phyloP scores from a whole-genome alignment of 225 moss, liverwort and hornwort species.

The Bryum argenteum region DNA sequence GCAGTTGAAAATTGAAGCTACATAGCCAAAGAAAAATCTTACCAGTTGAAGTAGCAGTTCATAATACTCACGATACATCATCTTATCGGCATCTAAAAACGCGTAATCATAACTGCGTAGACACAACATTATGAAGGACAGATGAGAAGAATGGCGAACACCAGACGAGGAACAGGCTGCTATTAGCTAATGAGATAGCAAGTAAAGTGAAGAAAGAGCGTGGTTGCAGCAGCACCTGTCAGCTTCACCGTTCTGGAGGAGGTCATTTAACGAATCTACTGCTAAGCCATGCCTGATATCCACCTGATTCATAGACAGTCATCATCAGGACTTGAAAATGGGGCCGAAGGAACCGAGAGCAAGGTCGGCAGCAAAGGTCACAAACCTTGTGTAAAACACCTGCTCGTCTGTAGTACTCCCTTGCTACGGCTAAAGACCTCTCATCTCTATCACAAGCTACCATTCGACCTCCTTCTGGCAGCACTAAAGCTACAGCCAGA shows the following conservation, averaged over 20 bases:
- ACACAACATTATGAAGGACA: conserved; percentile 14
- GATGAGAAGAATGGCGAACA: background rate
- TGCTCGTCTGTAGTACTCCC: conserved; percentile 76
- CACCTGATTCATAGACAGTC: conserved; percentile 55
- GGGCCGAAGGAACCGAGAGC: background rate
- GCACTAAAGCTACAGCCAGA: conserved; percentile 89
- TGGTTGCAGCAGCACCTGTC: conserved; percentile 63
- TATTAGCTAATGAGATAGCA: background rate
- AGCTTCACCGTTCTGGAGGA: conserved; percentile 74
- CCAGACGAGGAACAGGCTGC: background rate
- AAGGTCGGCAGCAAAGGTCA: conserved; percentile 12
- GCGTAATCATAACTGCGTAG: conserved; percentile 82
- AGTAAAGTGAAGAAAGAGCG: background rate
- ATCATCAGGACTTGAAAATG: conserved; percentile 22
- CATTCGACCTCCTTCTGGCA: conserved; percentile 84
- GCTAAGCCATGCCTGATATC: conserved; percentile 82
- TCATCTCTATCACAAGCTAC: conserved; percentile 93
- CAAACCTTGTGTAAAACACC: conserved; percentile 83
- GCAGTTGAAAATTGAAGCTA: conserved; percentile 1
- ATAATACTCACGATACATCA: conserved; percentile 81
- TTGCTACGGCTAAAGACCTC: conserved; percentile 64
- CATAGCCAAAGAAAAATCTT: conserved; percentile 7
- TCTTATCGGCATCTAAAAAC: conserved; percentile 95
- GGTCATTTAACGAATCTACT: conserved; percentile 62
- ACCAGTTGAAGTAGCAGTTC: conserved; percentile 86